phyloP scores from a whole-genome alignment of 108 stramenopile species.

The Cylindrotheca fusiformis region DNA sequence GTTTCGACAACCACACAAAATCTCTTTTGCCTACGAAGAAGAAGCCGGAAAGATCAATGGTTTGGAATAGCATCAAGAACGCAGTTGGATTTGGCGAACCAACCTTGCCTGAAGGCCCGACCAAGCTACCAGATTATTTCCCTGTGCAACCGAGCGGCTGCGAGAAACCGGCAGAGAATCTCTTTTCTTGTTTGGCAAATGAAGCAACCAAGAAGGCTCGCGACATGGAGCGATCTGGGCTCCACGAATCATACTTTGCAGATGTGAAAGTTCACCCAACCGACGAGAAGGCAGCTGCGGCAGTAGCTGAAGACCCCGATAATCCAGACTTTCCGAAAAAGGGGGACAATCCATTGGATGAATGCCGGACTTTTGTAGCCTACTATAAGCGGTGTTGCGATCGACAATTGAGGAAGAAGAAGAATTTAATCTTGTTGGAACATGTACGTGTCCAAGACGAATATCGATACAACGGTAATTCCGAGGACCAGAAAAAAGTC shows the following conservation, averaged over 20 bases:
- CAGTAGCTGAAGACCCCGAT: conserved; percentile 35
- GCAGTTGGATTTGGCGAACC: conserved; percentile 34
- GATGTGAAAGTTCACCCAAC: conserved; percentile 45
- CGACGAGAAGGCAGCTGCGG: conserved; percentile 37
- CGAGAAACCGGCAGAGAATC: conserved; percentile 71
- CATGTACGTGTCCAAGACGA: conserved; percentile 88
- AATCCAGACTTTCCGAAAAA: conserved; percentile 51
- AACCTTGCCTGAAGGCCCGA: conserved; percentile 57
- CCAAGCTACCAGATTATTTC: conserved; percentile 74
- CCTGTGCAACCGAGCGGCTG: conserved; percentile 84
- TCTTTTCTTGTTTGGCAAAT: conserved; percentile 73
- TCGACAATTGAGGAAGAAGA: conserved; percentile 79
- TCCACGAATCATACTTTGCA: conserved; percentile 68
- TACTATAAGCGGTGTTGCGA: conserved; percentile 84
- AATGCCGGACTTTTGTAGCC: conserved; percentile 69
- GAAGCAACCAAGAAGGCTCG: conserved; percentile 80
- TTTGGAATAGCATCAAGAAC: conserved; percentile 39
- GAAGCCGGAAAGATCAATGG: conserved; percentile 8
- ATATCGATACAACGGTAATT: conserved; percentile 70
- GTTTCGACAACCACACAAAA: no score
- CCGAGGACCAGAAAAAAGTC: no score
- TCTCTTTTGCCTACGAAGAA: background rate
- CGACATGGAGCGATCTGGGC: conserved; percentile 83
- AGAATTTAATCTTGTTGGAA: conserved; percentile 85
- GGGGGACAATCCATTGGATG: conserved; percentile 81